Percentiles rank a stretch among this genome's conserved stretches.
Evolutionary conservation across 495 filamentous ascomycete genomes (phyloP).

Genomic region (Cladorrhinum samala): DNA sequence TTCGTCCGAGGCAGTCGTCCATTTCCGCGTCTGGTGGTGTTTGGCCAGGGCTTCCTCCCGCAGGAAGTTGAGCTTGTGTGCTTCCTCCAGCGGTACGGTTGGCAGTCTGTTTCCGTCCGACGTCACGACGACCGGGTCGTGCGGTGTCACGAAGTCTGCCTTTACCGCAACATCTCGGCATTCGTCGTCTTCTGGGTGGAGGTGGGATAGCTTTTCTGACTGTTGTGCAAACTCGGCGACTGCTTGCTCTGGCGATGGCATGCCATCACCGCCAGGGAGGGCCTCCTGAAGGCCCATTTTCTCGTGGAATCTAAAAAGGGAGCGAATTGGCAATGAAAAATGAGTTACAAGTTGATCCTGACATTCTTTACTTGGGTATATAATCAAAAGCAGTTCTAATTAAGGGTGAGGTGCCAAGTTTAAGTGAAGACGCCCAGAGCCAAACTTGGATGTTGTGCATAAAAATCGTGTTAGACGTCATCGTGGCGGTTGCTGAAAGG

Average conservation of each 20-base stretch:
- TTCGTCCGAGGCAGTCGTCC: neutral
- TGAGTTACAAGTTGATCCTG: no score
- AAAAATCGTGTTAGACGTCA: neutral
- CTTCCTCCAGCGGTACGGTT: constrained; percentile 57
- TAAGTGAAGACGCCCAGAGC: neutral
- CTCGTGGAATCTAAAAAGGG: no score
- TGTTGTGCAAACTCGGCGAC: constrained; percentile 46
- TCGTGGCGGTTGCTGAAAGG: neutral
- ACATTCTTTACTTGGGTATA: no score
- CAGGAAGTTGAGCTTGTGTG: constrained; percentile 58
- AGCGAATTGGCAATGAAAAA: no score
- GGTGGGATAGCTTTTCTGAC: constrained; percentile 54
- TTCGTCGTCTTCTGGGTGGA: constrained; percentile 20
- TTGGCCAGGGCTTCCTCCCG: constrained; percentile 43
- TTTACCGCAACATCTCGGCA: constrained; percentile 48
- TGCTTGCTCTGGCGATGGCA: constrained; percentile 10
- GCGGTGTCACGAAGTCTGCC: constrained; percentile 61
- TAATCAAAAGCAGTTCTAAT: no score
- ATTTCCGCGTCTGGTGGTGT: constrained; percentile 8
- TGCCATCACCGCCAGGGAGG: neutral
- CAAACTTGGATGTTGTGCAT: neutral
- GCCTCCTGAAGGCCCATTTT: neutral
- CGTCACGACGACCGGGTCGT: constrained; percentile 65
- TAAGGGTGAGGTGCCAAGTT: neutral
- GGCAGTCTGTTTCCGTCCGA: constrained; percentile 59